Base-by-base conservation (phyloP, 345 rosid genomes). In the Toxicodendron radicans region DNA sequence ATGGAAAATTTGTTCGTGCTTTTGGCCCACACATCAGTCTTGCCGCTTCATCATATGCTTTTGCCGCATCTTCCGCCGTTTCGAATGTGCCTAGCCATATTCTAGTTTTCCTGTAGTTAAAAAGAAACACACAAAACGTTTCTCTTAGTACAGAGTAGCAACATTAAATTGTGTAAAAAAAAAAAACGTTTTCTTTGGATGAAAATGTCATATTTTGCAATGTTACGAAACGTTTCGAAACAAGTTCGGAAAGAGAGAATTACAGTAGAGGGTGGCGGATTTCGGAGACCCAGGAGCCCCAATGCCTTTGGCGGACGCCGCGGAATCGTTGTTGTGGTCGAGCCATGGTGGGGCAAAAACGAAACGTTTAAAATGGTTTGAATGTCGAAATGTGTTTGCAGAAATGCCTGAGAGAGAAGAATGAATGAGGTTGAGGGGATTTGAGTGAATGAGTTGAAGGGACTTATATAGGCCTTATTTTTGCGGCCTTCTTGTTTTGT, bases 231-330 rank as follows among this genome's bases (percentile, higher is more conserved):
- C 49, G 68, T 21, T 45, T 33, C 11, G 14, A 13, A 30, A 1
- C 14, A 64, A 30, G 10, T 12, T 6, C 11, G 13, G 32, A 13
- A 54, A 43, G 82, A 16, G 58, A 32, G 43, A 72, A 83, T 78
- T 85, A 90, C 95, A 90, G 64, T 38, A 86, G 23, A 24, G 92
- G 95, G 64, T 90, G 95, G 68, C 95, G 92, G 76, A 90, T 90
- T 76, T 90, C 95, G 27, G 95, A 90, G 57, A 90, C 95, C 95
- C 95, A 90, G 20, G 95, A 90, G 58, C 92, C 95, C 95, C 92
- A 88, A 52, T 90, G 92, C 66, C 95, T 80, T 71, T 90, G 95
- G 68, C 95, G 86, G 69, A 90, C 95, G 23, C 95, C 95, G 9
- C 95, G 86, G 58, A 81, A 88, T 64, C 92, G 87, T 70, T 85